A percentile compares a stretch with the other conserved stretches of the same genome.
These are phyloP conservation scores for Candida multigemmis DNA, from an alignment of 805 yeast species.

Conservation along the genomic window DNA sequence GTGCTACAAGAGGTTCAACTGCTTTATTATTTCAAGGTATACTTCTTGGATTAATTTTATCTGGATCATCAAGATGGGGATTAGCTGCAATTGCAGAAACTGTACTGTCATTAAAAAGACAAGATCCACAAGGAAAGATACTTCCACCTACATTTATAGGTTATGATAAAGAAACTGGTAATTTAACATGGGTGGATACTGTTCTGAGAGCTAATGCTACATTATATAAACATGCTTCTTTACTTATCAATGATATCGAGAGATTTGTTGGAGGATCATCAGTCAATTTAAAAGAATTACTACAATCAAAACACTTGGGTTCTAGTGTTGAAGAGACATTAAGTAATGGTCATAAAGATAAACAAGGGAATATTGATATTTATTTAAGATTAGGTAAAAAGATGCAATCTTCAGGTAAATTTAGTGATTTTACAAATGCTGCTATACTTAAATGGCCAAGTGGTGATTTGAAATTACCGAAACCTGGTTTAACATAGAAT, in stretches of 20 bases:
- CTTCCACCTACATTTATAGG: constrained; percentile 42
- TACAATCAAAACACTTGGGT: constrained; percentile 6
- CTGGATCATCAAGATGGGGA: constrained; percentile 92
- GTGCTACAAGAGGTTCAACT: constrained; percentile 61
- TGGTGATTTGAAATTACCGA: constrained; percentile 43
- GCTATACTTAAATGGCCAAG: constrained; percentile 51
- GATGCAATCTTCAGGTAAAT: constrained; percentile 23
- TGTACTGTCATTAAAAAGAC: constrained; percentile 51
- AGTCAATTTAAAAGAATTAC: constrained; percentile 14
- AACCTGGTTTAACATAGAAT: constrained; percentile 40
- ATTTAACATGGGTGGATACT: constrained; percentile 26
- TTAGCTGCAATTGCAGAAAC: constrained; percentile 86
- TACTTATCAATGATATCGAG: constrained; percentile 75
- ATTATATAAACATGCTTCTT: constrained; percentile 29
- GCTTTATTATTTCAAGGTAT: constrained; percentile 80
- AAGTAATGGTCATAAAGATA: constrained; percentile 11
- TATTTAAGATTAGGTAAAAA: constrained; percentile 53
- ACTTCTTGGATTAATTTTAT: constrained; percentile 66
- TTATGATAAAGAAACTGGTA: constrained; percentile 17
- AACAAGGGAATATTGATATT: constrained; percentile 25
- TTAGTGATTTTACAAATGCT: constrained; percentile 61
- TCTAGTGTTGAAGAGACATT: constrained; percentile 20
- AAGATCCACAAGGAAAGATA: constrained; percentile 56
- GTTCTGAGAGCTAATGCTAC: constrained; percentile 1
- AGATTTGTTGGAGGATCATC: constrained; percentile 45